Base-by-base conservation (phyloP, 2,329 filamentous ascomycete species). In the Acrocalymma vagum region DNA sequence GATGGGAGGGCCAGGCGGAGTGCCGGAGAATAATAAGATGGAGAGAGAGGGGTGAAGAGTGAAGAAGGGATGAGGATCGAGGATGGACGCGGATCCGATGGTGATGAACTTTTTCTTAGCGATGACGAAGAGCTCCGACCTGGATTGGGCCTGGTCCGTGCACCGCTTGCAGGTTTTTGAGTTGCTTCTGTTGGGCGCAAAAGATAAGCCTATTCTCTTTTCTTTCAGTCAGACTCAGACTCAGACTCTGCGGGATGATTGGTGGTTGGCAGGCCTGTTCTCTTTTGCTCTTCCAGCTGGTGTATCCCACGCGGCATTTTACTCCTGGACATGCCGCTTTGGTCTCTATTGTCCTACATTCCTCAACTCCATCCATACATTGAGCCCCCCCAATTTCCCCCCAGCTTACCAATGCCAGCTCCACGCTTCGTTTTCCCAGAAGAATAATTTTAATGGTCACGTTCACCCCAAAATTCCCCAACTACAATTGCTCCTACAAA, bases 61-160 rank as follows among this genome's bases (percentile, higher is more conserved):
- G n/a, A n/a, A n/a, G n/a, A 47, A 54, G 49, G 45, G 48, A 39
- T 38, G 24, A 27, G 22, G 11, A 30, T 22, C 18, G 25, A 29
- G 13, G 41, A 43, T 42, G 42, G 37, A 18, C n/a, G 36, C 38
- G 30, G 35, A 28, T 28, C 31, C 38, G 42, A 48, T 45, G 38
- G 41, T 42, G 48, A 50, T 51, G 45, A 58, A 61, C 55, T 62
- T 60, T 60, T 61, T 60, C 55, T 53, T 46, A 51, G 56, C 58
- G 34, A 60, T 61, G 59, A 60, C 58, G 56, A 55, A 49, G 41
- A 38, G 23, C 32, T 9, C 9, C 21, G 36, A 34, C 36, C 35
- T 34, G 40, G 22, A 29, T 32, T 10, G n/a, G 17, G 17, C 5
- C 29, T 17, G n/a, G 7, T 10, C 7, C 26, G 26, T 10, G 8